phyloP scores from a whole-genome alignment of 768 basidiomycete genomes.

The Psilocybe azurescens region DNA sequence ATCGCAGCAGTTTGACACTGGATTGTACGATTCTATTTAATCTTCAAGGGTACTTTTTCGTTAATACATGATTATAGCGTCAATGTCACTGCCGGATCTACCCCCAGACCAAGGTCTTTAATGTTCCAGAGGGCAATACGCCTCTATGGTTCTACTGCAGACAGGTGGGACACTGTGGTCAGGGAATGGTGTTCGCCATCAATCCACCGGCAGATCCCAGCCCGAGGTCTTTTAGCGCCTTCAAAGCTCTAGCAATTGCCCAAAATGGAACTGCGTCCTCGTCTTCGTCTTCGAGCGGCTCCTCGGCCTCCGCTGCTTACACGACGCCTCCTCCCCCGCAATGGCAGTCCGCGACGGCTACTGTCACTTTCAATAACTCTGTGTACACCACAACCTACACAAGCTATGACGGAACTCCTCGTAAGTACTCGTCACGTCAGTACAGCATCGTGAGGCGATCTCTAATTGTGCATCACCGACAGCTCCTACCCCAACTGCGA shows the following conservation, averaged over 20 bases:
- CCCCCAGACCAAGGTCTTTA: conserved; percentile 43
- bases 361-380: conserved; percentile 37
- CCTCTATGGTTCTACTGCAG: conserved; percentile 66
- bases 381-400: conserved; percentile 46
- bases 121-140: conserved; percentile 41
- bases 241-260: conserved; percentile 52
- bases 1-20: conserved; percentile 36
- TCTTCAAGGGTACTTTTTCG: too few species aligned
- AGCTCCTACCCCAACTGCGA: conserved; percentile 33
- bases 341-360: conserved; percentile 44
- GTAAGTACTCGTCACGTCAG: conserved; percentile 20
- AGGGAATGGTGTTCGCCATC: conserved; percentile 71
- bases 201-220: conserved; percentile 51
- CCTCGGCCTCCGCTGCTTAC: conserved; percentile 23
- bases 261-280: conserved; percentile 34
- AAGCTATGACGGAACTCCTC: conserved; percentile 40
- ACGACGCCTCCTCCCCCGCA: conserved; percentile 38
- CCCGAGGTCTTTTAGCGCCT: conserved; percentile 50
- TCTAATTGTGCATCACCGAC: not conserved
- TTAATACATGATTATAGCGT: conserved; percentile 23
- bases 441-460: too few species aligned
- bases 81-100: conserved; percentile 45
- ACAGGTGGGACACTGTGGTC: conserved; percentile 57
- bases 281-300: conserved; percentile 9
- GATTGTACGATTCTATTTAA: conserved; percentile 37